Evolutionary conservation across 2,329 filamentous ascomycete genomes (phyloP), one percentile per base, ranked within the genome.

Genomic region (Cladosporium phlei): DNA sequence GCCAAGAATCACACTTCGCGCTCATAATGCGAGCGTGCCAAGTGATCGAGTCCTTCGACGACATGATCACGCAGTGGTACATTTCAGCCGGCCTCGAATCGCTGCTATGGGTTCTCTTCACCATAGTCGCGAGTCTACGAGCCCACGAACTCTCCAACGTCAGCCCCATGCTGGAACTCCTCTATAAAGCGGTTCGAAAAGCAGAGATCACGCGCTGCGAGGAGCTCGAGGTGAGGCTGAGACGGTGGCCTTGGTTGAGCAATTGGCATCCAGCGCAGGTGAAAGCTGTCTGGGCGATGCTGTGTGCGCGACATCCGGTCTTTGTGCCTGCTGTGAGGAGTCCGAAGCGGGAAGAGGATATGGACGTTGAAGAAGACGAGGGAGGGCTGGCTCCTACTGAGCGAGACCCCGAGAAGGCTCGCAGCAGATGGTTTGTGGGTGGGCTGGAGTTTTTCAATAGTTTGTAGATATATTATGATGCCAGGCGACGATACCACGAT

Each of bases 1-100:
- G 30, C 17, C 21, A 29, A 12, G 42, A 45, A 37, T 28, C 30
- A 12, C 42, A 45, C 12, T 7, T 45, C 4, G 42, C 30, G 12
- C 42, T 45, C 17, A 45, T 45, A 22, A 37, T 22, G 8, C 14
- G 32, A 11, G 42, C 42, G 20, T 37, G 22, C 17, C 25, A 45
- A 29, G 32, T 37, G 10, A 37, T 45, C 32, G 32, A 27, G 16
- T 34, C 30, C 17, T 45, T 45, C 12, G 42, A 45, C 42, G 42
- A 45, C 42, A 45, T 45, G 42, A 19, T 45, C 24, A 45, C 42
- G 8, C 42, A 45, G 32, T 45, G 42, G 42, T 45, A 45, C 25
- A 45, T 45, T 7, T 34, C 42, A 5, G 42, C 42, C 2, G 42
- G 42, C 7, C 17, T 45, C 2, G 42, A 45, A 29, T 45, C 42